Conservation (phyloP, 805 yeast species). For the Yamadazyma takamatsuzukensis region DNA sequence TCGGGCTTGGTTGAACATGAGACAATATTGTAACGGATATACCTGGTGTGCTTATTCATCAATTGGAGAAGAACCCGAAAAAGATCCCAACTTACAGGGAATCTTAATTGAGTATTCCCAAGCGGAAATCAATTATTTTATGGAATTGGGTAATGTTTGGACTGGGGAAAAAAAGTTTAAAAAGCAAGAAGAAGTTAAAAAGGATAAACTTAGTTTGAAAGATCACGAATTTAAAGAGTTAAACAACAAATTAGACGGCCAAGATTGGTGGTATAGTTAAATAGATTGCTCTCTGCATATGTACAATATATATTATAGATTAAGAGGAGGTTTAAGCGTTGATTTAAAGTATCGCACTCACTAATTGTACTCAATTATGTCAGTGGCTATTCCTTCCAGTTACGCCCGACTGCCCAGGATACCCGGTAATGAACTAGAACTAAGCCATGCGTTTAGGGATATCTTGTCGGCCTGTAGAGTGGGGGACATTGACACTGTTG, state of each 20-base stretch:
- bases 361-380: too few relatives aligned
- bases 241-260: not conserved
- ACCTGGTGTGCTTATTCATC: constrained; percentile 31
- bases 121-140: constrained; percentile 20
- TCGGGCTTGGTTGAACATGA: constrained; percentile 21
- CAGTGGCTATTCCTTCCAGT: too few relatives aligned
- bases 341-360: too few relatives aligned
- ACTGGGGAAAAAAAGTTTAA: constrained; percentile 8
- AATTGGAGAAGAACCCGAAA: constrained; percentile 17
- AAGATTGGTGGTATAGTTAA: constrained; percentile 5
- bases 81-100: constrained; percentile 17
- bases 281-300: not conserved
- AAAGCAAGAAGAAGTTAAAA: not conserved
- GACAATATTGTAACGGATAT: constrained; percentile 27
- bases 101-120: constrained; percentile 18
- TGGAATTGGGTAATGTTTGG: constrained; percentile 26
- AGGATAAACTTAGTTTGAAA: constrained; percentile 1
- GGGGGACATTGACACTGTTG: constrained; percentile 67
- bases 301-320: not conserved
- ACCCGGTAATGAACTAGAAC: not conserved
- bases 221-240: constrained; percentile 5
- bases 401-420: too few relatives aligned
- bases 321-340: too few relatives aligned
- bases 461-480: constrained; percentile 52
- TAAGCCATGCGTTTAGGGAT: constrained; percentile 5